Evolutionary conservation across 441 rosid genomes (phyloP).

Genomic region (Capsella rubella): DNA sequence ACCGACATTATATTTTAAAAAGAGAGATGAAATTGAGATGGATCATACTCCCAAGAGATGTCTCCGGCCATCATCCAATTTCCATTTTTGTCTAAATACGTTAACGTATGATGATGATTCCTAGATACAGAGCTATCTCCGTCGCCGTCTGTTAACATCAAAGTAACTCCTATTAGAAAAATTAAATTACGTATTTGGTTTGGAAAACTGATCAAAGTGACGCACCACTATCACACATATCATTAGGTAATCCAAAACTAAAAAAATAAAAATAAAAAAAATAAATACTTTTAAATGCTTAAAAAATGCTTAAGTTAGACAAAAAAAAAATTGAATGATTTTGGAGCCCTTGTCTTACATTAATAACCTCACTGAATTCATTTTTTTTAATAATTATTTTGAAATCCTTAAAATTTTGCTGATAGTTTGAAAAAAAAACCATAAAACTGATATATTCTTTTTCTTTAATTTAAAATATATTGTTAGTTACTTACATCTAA

Average conservation of each 20-base stretch:
- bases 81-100: slow-evolving; percentile 7
- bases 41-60: slow-evolving; percentile 13
- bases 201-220: not conserved
- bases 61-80: not conserved
- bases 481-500: not conserved
- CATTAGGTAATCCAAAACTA: too few relatives aligned
- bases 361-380: not conserved
- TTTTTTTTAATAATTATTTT: not conserved
- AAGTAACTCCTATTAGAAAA: not conserved
- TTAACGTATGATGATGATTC: not conserved
- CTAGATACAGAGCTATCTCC: not conserved
- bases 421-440: not conserved
- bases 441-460: not conserved
- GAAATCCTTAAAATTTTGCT: not conserved
- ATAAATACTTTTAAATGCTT: too few relatives aligned
- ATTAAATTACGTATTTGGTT: not conserved
- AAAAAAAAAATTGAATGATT: not conserved
- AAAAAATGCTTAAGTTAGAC: too few relatives aligned
- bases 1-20: not conserved
- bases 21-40: not conserved
- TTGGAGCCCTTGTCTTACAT: not conserved
- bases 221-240: too few relatives aligned
- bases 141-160: not conserved
- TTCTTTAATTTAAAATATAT: not conserved
- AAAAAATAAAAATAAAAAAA: too few relatives aligned